Evolutionary conservation across 139 green algal species (phyloP), one percentile per base, ranked within the genome.

Genomic region (Picochlorum sp.): DNA sequence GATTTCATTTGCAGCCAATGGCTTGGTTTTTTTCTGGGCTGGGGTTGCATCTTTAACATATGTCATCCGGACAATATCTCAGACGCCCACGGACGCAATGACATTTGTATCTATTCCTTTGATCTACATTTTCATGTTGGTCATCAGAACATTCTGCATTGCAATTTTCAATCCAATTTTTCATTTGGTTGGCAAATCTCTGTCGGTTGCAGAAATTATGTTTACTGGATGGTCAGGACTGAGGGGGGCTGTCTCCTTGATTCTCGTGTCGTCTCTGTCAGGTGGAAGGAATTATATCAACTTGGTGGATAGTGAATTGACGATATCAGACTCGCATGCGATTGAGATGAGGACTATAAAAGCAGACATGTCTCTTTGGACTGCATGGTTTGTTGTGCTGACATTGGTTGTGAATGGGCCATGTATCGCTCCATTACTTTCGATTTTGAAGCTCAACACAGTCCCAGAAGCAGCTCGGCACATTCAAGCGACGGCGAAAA

Each of bases 1-100:
- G 26, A 45, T 81, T 2, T 62, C 68, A 10, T 88, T 86, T 65
- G 50, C 67, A 18, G 63, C 67, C 23, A 86, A 88, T 38, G 80
- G 78, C 21, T 74, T 93, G 31, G 78, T 96, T n/a, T 96, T 96
- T 73, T 95, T 95, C 75, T 93, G 83, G 44, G 72, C 85, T 15
- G 88, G 88, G 7, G 76, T 81, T 0, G 76, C 74, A 1, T 75
- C 75, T 7, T 72, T 89, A 51, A 95, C 95, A 72, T 96, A 88
- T 68, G 54, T 93, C 41, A 69, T 90, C 37, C 66, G 74, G n/a
- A 57, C 60, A 26, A 31, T 60, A 8, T 18, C 45, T 24, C 62
- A 65, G 6, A 38, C 81, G 20, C 67, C 57, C 3, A 26, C 18
- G 41, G 49, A 52, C 6, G 66, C 45, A 21, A 68, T 57, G 71